These are phyloP conservation scores for Penicillium alfredii DNA, from an alignment of 495 filamentous ascomycete species.

Conservation along the genomic window DNA sequence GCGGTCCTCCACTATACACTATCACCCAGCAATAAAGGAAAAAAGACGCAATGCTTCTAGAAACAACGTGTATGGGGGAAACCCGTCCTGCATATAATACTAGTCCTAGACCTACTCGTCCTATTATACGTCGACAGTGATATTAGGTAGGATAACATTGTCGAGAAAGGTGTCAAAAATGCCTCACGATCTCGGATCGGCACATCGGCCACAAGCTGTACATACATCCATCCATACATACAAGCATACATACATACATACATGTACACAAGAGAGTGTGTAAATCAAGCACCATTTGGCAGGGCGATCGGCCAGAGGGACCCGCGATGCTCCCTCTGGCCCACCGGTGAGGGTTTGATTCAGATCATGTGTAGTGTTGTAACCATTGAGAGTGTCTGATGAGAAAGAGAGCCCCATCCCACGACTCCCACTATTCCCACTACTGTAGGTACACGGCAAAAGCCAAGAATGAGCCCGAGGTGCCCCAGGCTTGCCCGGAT, in stretches of 20 bases:
- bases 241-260: background rate
- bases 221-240: slow-evolving; percentile 1
- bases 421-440: slow-evolving; percentile 10
- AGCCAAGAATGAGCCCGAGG: slow-evolving; percentile 16
- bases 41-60: too few relatives aligned
- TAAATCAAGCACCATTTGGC: slow-evolving; percentile 21
- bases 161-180: slow-evolving; percentile 3
- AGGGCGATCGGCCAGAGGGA: slow-evolving; percentile 27
- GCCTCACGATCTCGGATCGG: slow-evolving; percentile 12
- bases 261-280: slow-evolving; percentile 13
- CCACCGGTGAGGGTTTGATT: slow-evolving; percentile 29
- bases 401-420: slow-evolving; percentile 5
- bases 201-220: background rate
- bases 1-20: too few relatives aligned
- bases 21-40: too few relatives aligned
- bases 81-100: too few relatives aligned
- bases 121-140: too few relatives aligned
- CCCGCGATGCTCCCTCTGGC: slow-evolving; percentile 23
- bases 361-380: slow-evolving; percentile 8
- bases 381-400: slow-evolving; percentile 14
- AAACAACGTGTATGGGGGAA: too few relatives aligned
- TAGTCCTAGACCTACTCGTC: too few relatives aligned
- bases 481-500: too few relatives aligned
- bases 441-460: slow-evolving; percentile 29
- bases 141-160: background rate